Conservation (phyloP, 495 filamentous ascomycete genomes). For the Cudoniella acicularis region DNA sequence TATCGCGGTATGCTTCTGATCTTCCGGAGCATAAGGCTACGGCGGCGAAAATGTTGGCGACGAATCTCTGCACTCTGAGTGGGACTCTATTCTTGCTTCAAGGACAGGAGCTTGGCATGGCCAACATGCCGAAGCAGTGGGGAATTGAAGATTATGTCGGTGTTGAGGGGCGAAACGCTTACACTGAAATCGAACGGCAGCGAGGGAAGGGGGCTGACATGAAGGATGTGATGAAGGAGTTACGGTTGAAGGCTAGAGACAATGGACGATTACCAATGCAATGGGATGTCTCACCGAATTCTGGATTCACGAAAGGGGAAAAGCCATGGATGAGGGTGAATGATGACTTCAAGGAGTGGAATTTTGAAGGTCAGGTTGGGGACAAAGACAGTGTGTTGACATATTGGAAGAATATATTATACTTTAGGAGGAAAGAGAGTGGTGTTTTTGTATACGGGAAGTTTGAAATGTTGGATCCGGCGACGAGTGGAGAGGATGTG, state of each 20-base stretch:
- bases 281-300: conserved; percentile 49
- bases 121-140: conserved; percentile 64
- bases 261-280: conserved; percentile 59
- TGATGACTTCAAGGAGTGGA: conserved; percentile 41
- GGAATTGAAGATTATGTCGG: conserved; percentile 67
- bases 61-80: conserved; percentile 53
- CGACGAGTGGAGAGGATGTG: neutral
- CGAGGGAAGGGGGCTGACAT: conserved; percentile 38
- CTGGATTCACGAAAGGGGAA: conserved; percentile 45
- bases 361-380: neutral
- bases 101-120: conserved; percentile 75
- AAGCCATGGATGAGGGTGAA: conserved; percentile 56
- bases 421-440: neutral
- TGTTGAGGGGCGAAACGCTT: conserved; percentile 65
- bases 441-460: neutral
- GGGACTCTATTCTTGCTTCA: conserved; percentile 75
- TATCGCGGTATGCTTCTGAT: conserved; percentile 55
- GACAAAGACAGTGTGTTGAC: neutral
- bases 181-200: conserved; percentile 37
- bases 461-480: neutral
- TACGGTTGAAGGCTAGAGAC: conserved; percentile 55
- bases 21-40: conserved; percentile 40
- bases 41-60: conserved; percentile 60
- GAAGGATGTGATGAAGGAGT: conserved; percentile 48
- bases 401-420: neutral